Percentiles rank a stretch among this genome's conserved stretches.
Conservation (phyloP, 2,329 filamentous ascomycete species). For the Colletotrichum sp. region DNA sequence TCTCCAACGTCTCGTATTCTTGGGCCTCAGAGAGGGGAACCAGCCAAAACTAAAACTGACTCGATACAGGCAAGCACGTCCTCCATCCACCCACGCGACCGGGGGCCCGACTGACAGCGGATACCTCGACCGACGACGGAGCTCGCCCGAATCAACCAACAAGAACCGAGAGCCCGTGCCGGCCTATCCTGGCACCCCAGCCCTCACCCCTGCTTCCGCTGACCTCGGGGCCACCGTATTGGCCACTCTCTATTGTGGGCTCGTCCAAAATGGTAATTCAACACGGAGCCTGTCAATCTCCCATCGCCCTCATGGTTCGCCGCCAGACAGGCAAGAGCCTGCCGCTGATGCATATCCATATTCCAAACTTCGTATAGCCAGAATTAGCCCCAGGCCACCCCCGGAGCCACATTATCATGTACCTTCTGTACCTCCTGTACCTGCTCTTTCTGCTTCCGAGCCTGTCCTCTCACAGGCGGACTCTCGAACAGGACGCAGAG, state of each 20-base stretch:
- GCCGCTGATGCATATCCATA: constrained; percentile 19
- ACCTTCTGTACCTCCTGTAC: not conserved
- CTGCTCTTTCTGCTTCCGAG: not conserved
- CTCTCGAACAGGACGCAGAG: not conserved
- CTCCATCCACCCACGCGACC: not conserved
- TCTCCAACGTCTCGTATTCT: constrained; percentile 19
- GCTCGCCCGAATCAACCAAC: constrained; percentile 18
- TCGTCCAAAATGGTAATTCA: constrained; percentile 16
- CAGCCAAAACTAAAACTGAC: constrained; percentile 15
- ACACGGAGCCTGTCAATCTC: constrained; percentile 17
- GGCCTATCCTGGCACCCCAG: constrained; percentile 2
- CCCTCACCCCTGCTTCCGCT: not conserved
- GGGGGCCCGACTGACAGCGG: constrained; percentile 15
- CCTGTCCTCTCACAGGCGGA: not conserved
- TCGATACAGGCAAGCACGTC: constrained; percentile 17
- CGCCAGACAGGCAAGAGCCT: constrained; percentile 17
- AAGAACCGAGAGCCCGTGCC: not conserved
- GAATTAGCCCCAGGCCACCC: constrained; percentile 17
- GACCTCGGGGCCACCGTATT: constrained; percentile 15
- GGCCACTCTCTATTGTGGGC: constrained; percentile 9
- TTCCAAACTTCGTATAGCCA: constrained; percentile 22
- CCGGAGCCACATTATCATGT: constrained; percentile 12
- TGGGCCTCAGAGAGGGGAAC: not conserved
- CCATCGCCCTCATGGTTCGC: constrained; percentile 17
- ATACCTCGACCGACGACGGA: constrained; percentile 19